These are phyloP conservation scores for Flagelloscypha sp. DNA, from an alignment of 768 basidiomycete species.

Conservation along the genomic window DNA sequence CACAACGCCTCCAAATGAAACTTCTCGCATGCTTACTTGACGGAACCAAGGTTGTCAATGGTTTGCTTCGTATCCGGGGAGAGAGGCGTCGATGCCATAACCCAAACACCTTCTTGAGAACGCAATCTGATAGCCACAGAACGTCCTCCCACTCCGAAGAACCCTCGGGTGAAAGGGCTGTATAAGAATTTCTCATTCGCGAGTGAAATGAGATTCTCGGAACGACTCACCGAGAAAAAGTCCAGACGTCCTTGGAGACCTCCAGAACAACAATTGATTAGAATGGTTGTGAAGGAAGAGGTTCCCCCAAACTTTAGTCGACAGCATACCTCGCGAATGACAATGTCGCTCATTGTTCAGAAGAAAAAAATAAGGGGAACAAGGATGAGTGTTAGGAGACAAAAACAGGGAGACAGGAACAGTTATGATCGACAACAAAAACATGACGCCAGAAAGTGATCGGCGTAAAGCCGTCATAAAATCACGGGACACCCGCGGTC, in stretches of 20 bases:
- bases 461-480: no score
- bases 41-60: conserved; percentile 56
- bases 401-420: no score
- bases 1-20: no score
- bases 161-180: conserved; percentile 60
- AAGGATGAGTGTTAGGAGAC: no score
- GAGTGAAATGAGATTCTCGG: no score
- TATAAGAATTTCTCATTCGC: no score
- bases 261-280: not conserved
- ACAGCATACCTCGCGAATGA: conserved; percentile 4
- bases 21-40: no score
- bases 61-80: conserved; percentile 54
- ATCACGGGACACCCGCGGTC: no score
- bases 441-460: no score
- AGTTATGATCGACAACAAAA: no score
- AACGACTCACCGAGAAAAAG: no score
- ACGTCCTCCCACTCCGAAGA: conserved; percentile 74
- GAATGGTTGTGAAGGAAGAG: not conserved
- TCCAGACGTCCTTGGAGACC: conserved; percentile 6
- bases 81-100: conserved; percentile 75
- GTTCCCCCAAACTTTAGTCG: not conserved
- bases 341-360: conserved; percentile 2
- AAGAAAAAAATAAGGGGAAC: no score
- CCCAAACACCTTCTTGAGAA: conserved; percentile 64
- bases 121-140: conserved; percentile 75